Base-by-base conservation (phyloP, 1,284 basidiomycete species). In the Rhodotorula mucilaginosa region DNA sequence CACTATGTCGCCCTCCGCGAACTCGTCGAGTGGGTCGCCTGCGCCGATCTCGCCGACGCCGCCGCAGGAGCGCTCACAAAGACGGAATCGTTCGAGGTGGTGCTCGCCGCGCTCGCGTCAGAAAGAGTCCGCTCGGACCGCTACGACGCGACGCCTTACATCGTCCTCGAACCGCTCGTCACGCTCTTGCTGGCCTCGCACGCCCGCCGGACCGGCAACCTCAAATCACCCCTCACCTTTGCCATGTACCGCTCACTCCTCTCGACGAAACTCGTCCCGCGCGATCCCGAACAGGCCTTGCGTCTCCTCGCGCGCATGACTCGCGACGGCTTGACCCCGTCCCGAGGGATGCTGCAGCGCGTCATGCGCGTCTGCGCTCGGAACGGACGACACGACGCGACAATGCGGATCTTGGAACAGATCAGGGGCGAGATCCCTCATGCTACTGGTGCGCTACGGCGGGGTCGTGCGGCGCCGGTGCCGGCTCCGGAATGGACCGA, bases 1-100 rank as follows among this genome's bases (percentile, higher is more conserved):
- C 73, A 76, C 57, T 74, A 69, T 60, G 69, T 74, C 65, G 75
- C 73, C 1, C 52, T 68, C 13, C 66, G 73, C n/a, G 75, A 76
- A 56, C 59, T 54, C 18, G 56, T 76, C 67, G 69, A 74, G 23
- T 74, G 65, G 65, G 29, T 74, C 21, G 67, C 64, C 16, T 61
- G 49, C 58, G 60, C 62, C 26, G n/a, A 23, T 31, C 52, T 29
- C 13, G n/a, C 39, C 13, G n/a, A 26, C 16, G 44, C 19, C 13
- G 15, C 54, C 16, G 15, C 52, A 39, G 39, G 39, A 26, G 57
- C 61, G 6, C 29, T 62, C 39, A n/a, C 57, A 3, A 39, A 47
- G 19, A 19, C 67, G 31, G 29, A 39, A 8, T 68, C 67, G 5
- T 75, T 71, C 59, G 67, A 58, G 15, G 58, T 58, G 10, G 49